Evolutionary conservation across 139 green algal species (phyloP), one percentile per base, ranked within the genome.

Genomic region (Pseudopediastrum boryanum): DNA sequence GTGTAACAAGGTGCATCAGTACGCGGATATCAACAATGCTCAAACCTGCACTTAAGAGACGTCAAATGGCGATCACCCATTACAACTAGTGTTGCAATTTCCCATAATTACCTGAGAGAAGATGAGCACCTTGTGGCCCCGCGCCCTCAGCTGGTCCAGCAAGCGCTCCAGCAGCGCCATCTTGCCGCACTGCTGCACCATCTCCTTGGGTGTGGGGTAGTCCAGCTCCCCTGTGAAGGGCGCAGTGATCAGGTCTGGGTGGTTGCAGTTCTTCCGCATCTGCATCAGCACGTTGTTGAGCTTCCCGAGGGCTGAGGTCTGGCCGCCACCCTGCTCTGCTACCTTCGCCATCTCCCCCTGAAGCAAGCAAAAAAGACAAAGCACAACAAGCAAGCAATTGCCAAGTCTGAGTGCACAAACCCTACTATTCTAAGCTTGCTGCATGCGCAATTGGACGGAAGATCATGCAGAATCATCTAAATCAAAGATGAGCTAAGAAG

Each of bases 231-330:
- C 56, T 1, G 42, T 79, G 81, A 90, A 90, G 42, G 82, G 51
- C 9, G 73, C 87, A 2, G 89, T 96, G 87, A 98, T 95, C 36
- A 99, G 92, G 87, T 99, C 96, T 5, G 96, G 96, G 89, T 99
- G 96, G 87, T 99, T 99, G 95, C 91, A 97, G 84, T 95, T 95
- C 87, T 99, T 99, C 71, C 77, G 77, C 81, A 89, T 74, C 78
- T 89, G 87, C 87, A 92, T 99, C 10, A 99, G 82, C 83, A 98
- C 87, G 81, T 99, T 98, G 88, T 98, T 98, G 16, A 98, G 85
- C 27, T 73, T 84, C n/a, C 69, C 80, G 35, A 83, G 69, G 25
- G 51, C 35, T 12, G 68, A 46, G 42, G 4, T 36, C 62, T n/a
- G 78, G 36, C 36, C 39, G 52, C 68, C 78, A 67, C 80, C 69